Evolutionary conservation across 352 stramenopile genomes (phyloP), one percentile per base, ranked within the genome.

Genomic region (Pythium rishiriense): DNA sequence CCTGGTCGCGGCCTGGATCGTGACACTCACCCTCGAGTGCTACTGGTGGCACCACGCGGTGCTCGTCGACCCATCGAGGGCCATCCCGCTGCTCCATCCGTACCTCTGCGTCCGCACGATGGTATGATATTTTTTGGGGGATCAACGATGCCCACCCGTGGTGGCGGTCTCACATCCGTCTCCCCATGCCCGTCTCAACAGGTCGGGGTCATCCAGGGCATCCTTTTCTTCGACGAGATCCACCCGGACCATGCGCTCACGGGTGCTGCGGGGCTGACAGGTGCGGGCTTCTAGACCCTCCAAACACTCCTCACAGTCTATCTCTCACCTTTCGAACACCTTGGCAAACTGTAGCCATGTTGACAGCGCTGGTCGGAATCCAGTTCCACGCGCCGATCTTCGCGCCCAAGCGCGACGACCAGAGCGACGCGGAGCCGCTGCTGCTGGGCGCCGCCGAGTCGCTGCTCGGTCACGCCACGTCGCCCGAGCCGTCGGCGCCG

Each of bases 41-140:
- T 66, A 66, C 43, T 69, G 66, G 66, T 73, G 66, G 66, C 54
- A 65, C 17, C 42, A 54, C n/a, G 66, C 66, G 12, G 21, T 62
- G 0, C 15, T 55, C 26, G 52, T 41, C 22, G 58, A 66, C 46
- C 33, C 52, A 7, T 57, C 59, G 0, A 45, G 22, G 24, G n/a
- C 42, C 2, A 11, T 57, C 6, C 17, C 17, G 4, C 54, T 68
- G 19, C 41, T 66, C 10, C 52, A 47, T 9, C 26, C 33, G 29
- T 68, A 65, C 33, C 33, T 68, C 4, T 17, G 43, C 29, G 55
- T 66, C 3, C 47, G 49, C 41, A 65, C 41, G 43, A 39, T 33
- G 39, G 56, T 70, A 37, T 28, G 50, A n/a, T n/a, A n/a, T n/a
- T n/a, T n/a, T n/a, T n/a, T n/a, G n/a, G n/a, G n/a, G n/a, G n/a